Conservation (phyloP, 164 flowering plant genomes). For the Pachysandra terminalis region DNA sequence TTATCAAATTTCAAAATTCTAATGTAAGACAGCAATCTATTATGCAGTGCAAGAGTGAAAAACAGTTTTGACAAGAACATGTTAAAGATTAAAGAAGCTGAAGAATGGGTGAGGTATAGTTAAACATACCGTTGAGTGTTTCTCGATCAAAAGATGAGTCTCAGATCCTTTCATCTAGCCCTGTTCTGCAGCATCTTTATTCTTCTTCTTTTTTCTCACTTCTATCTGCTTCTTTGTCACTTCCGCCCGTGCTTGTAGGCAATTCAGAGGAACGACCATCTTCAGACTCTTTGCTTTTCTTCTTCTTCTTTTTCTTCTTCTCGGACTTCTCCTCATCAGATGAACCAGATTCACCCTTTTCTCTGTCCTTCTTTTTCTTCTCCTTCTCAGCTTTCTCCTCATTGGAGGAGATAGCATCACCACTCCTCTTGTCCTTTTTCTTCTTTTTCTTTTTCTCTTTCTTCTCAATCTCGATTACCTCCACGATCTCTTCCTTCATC, state of each 20-base stretch:
- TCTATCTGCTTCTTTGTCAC: conserved; percentile 16
- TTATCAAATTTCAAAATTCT: no score
- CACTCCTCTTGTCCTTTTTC: conserved; percentile 23
- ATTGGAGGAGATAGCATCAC: conserved; percentile 10
- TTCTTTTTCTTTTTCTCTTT: conserved; percentile 27
- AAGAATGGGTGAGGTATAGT: no score
- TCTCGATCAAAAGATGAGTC: background rate
- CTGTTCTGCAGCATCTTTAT: conserved; percentile 27
- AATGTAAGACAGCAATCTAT: no score
- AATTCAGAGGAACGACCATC: conserved; percentile 16
- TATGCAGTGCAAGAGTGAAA: no score
- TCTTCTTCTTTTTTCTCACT: conserved; percentile 45
- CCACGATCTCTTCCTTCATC: conserved; percentile 6
- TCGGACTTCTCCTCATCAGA: conserved; percentile 16
- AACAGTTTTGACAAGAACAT: no score
- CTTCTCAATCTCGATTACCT: conserved; percentile 27
- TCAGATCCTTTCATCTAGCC: conserved; percentile 13
- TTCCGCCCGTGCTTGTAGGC: conserved; percentile 7
- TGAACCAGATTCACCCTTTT: conserved; percentile 1
- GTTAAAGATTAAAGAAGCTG: no score
- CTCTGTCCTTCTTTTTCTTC: conserved; percentile 7
- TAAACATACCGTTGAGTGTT: conserved; percentile 4
- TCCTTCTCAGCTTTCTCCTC: conserved; percentile 17
- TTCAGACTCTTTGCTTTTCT: conserved; percentile 32
- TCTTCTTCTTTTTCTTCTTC: conserved; percentile 42